Percentiles rank a stretch among this genome's conserved stretches.
Evolutionary conservation across 2,329 filamentous ascomycete genomes (phyloP).

Genomic region (Aspergillus brunneoviolaceus): DNA sequence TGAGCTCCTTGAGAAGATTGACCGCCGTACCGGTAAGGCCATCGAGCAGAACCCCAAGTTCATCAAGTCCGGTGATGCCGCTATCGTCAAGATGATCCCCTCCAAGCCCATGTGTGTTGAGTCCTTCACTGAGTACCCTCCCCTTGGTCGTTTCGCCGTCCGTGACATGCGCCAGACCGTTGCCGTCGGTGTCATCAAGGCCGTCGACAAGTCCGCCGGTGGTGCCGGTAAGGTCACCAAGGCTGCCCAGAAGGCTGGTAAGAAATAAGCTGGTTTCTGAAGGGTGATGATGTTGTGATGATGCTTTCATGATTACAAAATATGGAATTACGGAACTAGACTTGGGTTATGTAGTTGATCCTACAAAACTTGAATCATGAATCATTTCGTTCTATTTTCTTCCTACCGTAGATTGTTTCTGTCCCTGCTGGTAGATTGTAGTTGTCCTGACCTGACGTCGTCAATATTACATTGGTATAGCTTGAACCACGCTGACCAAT

Average conservation of each 20-base stretch:
- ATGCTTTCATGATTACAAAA: constrained; percentile 9
- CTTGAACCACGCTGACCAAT: too few species aligned
- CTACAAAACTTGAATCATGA: constrained; percentile 7
- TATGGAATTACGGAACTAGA: constrained; percentile 9
- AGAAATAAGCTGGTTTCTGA: constrained; percentile 19
- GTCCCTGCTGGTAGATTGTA: too few species aligned
- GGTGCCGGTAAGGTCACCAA: constrained; percentile 60
- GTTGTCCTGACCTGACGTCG: too few species aligned
- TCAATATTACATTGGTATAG: too few species aligned
- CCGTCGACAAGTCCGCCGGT: constrained; percentile 65
- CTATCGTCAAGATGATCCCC: constrained; percentile 99
- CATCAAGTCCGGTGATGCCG: constrained; percentile 99
- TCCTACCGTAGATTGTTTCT: background rate
- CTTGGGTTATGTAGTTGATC: constrained; percentile 8
- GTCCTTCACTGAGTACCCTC: constrained; percentile 99
- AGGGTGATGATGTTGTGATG: constrained; percentile 3
- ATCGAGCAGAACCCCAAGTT: constrained; percentile 93
- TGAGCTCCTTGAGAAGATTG: constrained; percentile 99
- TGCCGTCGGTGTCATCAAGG: constrained; percentile 57
- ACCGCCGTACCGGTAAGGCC: constrained; percentile 99
- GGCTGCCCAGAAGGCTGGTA: constrained; percentile 64
- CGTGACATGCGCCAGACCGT: constrained; percentile 73
- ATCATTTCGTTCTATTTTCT: constrained; percentile 4
- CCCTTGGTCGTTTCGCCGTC: constrained; percentile 99
- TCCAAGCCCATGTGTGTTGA: constrained; percentile 99